Evolutionary conservation across 2,329 filamentous ascomycete genomes (phyloP), one percentile per base, ranked within the genome.

Genomic region (Ophiocordyceps polyrhachis-furcata): DNA sequence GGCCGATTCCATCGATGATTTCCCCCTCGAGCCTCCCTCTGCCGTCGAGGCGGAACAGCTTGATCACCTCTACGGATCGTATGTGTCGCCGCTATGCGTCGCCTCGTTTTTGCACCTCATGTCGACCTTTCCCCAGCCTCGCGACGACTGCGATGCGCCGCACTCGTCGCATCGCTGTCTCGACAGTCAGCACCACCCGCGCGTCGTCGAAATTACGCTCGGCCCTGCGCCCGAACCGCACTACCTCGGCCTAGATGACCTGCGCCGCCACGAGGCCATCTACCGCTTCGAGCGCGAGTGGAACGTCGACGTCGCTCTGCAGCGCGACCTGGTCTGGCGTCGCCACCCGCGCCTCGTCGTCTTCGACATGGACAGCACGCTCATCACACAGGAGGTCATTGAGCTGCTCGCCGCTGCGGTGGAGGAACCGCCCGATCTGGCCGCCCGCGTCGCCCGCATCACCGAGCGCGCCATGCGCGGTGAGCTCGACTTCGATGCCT

Each of bases 291-390:
- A 93, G 70, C 74, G 78, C 49, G 83, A 89, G 59, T 93, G 85
- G 84, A 88, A 87, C 55, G 80, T 91, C 38, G 84, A 93, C 61
- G 81, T 89, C 14, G 75, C 83, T 19, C 69, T 93, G 49, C 84
- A 93, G 61, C 63, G 63, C 38, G 83, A 89, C 56, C 74, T 68
- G 28, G 69, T 89, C 29, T 86, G 81, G 68, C 71, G 86, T 47
- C 74, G 81, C 25, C 76, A 93, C 62, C 88, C 88, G 51, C 76
- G 89, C 9, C 70, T 96, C 12, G 87, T 89, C 4, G 85, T 95
- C 29, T 98, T 98, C 57, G 91, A 98, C 62, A 98, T 98, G 91
- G 91, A 98, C 66, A 91, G 83, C 61, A 98, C 91, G 0, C 73
- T 98, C 48, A 96, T 98, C 59, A 83, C 89, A 45, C 88, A 98